A percentile compares a stretch with the other conserved stretches of the same genome.
These are phyloP conservation scores for Backusella mclennaniae DNA, from an alignment of 192 early-diverging fungal species.

Conservation along the genomic window DNA sequence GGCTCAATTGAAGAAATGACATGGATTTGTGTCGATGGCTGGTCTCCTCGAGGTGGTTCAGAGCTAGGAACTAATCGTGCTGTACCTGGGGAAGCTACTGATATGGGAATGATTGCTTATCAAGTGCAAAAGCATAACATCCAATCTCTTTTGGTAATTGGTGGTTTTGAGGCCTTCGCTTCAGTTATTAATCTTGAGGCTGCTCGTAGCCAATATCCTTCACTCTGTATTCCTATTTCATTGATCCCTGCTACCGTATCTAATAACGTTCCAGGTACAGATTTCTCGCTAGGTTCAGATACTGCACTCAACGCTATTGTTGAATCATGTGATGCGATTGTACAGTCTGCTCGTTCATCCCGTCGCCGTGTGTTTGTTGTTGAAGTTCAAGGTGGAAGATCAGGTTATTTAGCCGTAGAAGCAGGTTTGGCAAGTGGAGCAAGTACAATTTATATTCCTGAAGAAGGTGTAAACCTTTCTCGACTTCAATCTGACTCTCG, in stretches of 20 bases:
- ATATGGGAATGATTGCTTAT: constrained; percentile 84
- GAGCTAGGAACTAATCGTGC: constrained; percentile 92
- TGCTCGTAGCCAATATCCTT: constrained; percentile 78
- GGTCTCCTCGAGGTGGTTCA: constrained; percentile 89
- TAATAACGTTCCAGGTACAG: constrained; percentile 97
- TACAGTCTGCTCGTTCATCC: constrained; percentile 87
- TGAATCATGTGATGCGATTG: constrained; percentile 84
- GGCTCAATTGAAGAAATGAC: constrained; percentile 74
- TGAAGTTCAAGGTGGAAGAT: constrained; percentile 94
- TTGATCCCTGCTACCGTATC: constrained; percentile 92
- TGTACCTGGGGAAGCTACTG: constrained; percentile 72
- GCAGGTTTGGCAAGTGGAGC: constrained; percentile 84
- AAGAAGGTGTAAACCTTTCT: constrained; percentile 80
- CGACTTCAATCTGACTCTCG: constrained; percentile 82
- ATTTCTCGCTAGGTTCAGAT: constrained; percentile 90
- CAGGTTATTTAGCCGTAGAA: constrained; percentile 87
- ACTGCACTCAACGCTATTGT: constrained; percentile 95
- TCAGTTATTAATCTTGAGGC: constrained; percentile 70
- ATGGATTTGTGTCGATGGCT: constrained; percentile 87
- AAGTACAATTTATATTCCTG: constrained; percentile 89
- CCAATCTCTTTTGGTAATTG: constrained; percentile 84
- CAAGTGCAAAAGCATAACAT: constrained; percentile 90
- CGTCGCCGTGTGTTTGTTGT: constrained; percentile 94
- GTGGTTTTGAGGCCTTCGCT: constrained; percentile 94
- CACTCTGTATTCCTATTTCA: constrained; percentile 92